phyloP scores from a whole-genome alignment of 2,329 filamentous ascomycete species.

The Microthyrium microscopicum region DNA sequence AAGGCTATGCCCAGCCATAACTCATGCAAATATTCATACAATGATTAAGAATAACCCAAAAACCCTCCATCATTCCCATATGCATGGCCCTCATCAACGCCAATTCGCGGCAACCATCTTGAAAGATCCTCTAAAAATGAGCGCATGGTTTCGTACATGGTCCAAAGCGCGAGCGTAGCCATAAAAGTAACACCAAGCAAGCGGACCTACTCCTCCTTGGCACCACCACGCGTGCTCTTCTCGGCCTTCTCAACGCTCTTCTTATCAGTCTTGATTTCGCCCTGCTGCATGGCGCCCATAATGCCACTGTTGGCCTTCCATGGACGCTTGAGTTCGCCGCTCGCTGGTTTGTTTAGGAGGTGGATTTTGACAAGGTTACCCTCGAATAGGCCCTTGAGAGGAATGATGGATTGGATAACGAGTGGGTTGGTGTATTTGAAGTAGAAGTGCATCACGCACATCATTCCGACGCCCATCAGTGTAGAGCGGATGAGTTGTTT shows the following conservation, averaged over 20 bases:
- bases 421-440: slow-evolving; percentile 99
- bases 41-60: too few relatives aligned
- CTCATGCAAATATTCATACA: too few relatives aligned
- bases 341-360: slow-evolving; percentile 69
- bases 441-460: slow-evolving; percentile 97
- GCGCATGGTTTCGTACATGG: too few relatives aligned
- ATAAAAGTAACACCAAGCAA: too few relatives aligned
- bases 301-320: slow-evolving; percentile 80
- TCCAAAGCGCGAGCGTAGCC: too few relatives aligned
- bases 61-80: too few relatives aligned
- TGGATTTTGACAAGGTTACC: slow-evolving; percentile 94
- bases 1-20: too few relatives aligned
- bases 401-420: slow-evolving; percentile 95
- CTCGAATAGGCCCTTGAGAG: slow-evolving; percentile 89
- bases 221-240: slow-evolving; percentile 31
- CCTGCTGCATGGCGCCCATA: slow-evolving; percentile 60
- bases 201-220: slow-evolving; percentile 35
- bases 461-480: slow-evolving; percentile 94
- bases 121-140: too few relatives aligned
- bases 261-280: slow-evolving; percentile 68
- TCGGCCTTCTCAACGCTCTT: slow-evolving; percentile 38
- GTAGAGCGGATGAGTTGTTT: slow-evolving; percentile 75
- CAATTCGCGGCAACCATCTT: too few relatives aligned
- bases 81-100: too few relatives aligned
- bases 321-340: slow-evolving; percentile 81